Evolutionary conservation across 176 grass and related monocot genomes (phyloP).

Genomic region (Phoenix dactylifera): DNA sequence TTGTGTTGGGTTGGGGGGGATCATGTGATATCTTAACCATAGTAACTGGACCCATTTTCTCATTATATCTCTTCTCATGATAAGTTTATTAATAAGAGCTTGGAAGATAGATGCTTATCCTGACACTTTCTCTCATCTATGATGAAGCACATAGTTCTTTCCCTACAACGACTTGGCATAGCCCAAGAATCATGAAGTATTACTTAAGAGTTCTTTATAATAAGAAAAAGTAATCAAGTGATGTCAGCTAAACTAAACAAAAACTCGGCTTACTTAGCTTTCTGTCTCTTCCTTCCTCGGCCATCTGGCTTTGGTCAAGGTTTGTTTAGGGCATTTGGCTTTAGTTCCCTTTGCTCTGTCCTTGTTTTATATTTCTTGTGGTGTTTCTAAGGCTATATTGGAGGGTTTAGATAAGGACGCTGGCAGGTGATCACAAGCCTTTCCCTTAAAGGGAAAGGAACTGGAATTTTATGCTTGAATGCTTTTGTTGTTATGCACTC

Average conservation of each 20-base stretch:
- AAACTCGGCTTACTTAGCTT: conserved; percentile 35
- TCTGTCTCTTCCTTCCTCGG: conserved; percentile 2
- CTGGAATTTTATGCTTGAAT: too few relatives aligned
- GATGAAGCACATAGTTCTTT: not conserved
- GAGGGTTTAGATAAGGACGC: too few relatives aligned
- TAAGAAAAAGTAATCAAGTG: not conserved
- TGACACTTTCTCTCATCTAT: too few relatives aligned
- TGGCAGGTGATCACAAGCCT: too few relatives aligned
- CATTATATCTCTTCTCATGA: conserved; percentile 4
- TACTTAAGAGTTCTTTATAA: not conserved
- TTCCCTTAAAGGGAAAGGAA: too few relatives aligned
- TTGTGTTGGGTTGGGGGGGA: conserved; percentile 67
- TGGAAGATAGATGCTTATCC: too few relatives aligned
- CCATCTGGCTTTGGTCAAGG: conserved; percentile 8
- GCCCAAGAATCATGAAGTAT: not conserved
- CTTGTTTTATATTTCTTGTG: not conserved
- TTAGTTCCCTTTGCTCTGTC: conserved; percentile 16
- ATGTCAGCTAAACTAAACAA: not conserved
- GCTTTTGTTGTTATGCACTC: too few relatives aligned
- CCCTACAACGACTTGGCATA: not conserved
- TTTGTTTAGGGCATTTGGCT: conserved; percentile 29
- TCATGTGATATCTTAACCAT: conserved; percentile 32
- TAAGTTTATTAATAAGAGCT: too few relatives aligned
- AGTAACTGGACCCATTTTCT: not conserved
- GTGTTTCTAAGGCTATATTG: too few relatives aligned